A percentile compares a stretch with the other conserved stretches of the same genome.
phyloP scores from a whole-genome alignment of 192 early-diverging fungal genomes.

The Mortierella alpina region DNA sequence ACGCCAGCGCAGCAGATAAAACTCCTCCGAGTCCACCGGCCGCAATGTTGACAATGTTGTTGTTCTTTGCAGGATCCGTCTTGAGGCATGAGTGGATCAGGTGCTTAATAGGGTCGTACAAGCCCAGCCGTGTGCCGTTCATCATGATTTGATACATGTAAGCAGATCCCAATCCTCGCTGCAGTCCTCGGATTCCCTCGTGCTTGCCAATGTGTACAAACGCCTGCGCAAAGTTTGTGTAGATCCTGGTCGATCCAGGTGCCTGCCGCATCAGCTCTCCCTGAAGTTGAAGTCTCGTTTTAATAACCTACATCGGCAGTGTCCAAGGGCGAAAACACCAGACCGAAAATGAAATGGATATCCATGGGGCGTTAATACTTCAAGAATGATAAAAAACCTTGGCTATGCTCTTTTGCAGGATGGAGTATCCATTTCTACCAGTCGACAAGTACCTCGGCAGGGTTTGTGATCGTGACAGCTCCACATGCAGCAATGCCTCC shows the following conservation, averaged over 20 bases:
- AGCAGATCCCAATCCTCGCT: constrained; percentile 84
- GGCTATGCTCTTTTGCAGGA: not conserved
- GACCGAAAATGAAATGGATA: too few species aligned
- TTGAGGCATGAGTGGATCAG: constrained; percentile 59
- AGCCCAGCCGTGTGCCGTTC: constrained; percentile 92
- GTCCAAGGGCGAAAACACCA: too few species aligned
- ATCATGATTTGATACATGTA: constrained; percentile 93
- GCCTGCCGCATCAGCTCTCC: constrained; percentile 80
- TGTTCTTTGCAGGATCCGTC: constrained; percentile 45
- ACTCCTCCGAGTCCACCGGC: constrained; percentile 83
- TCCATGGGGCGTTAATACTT: not conserved
- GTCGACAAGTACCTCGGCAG: constrained; percentile 77
- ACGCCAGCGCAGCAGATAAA: constrained; percentile 83
- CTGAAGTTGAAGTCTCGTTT: constrained; percentile 94
- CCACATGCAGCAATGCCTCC: constrained; percentile 90
- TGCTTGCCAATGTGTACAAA: constrained; percentile 79
- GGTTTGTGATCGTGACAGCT: constrained; percentile 97
- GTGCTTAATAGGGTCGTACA: constrained; percentile 88
- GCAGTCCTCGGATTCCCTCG: constrained; percentile 89
- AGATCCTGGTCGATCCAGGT: constrained; percentile 62
- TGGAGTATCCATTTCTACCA: not conserved
- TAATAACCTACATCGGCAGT: constrained; percentile 72
- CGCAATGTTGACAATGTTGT: constrained; percentile 72
- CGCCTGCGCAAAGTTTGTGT: constrained; percentile 83
- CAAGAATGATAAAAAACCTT: not conserved